These are phyloP conservation scores for Phytophthora sojae DNA, from an alignment of 352 stramenopile genomes.

Conservation along the genomic window DNA sequence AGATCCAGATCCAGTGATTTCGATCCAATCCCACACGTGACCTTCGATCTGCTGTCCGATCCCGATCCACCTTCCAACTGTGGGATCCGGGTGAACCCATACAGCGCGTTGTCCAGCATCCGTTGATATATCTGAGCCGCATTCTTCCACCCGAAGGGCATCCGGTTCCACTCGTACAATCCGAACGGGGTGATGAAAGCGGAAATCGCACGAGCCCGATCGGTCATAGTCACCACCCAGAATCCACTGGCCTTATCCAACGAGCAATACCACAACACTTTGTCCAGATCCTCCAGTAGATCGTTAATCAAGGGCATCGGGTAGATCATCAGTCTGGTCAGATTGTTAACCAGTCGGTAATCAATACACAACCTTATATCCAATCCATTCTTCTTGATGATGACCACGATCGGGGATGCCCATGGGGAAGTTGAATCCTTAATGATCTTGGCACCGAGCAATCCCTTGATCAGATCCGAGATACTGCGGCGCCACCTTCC, in stretches of 20 bases:
- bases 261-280: not conserved
- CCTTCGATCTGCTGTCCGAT: too few species aligned
- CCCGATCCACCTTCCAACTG: too few species aligned
- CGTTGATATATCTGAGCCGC: not conserved
- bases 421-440: too few species aligned
- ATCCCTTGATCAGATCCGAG: not conserved
- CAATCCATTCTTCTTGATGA: too few species aligned
- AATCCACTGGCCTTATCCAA: not conserved
- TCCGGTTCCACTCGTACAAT: not conserved
- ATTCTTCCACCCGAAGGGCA: not conserved
- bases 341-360: not conserved
- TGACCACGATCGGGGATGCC: too few species aligned
- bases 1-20: not conserved
- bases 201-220: not conserved
- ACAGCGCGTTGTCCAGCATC: not conserved
- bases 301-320: not conserved
- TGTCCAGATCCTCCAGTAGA: not conserved
- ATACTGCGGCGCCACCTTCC: not conserved
- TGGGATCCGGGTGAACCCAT: not conserved
- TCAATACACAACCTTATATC: not conserved
- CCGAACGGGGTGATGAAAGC: not conserved
- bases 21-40: too few species aligned
- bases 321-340: not conserved
- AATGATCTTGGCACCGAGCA: too few species aligned
- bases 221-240: not conserved